These are phyloP conservation scores for Anisodus acutangulus DNA, from an alignment of 257 asterid species.

Conservation along the genomic window DNA sequence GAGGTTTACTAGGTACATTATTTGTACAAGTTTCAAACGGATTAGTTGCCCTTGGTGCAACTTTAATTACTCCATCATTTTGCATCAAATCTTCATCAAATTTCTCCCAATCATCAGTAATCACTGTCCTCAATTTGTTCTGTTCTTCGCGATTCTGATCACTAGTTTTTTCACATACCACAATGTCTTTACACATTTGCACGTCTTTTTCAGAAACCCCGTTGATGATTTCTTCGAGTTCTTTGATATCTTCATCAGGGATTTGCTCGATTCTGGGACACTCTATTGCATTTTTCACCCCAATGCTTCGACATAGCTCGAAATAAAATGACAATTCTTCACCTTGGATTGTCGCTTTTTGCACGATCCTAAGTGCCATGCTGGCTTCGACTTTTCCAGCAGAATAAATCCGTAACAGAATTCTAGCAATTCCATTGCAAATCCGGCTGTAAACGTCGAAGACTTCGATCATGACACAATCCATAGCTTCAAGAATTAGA, in stretches of 20 bases:
- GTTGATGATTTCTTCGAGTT: conserved; percentile 62
- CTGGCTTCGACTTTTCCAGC: conserved; percentile 59
- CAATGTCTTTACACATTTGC: conserved; percentile 31
- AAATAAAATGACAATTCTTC: conserved; percentile 62
- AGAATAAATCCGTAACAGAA: conserved; percentile 53
- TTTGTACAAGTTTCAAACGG: conserved; percentile 29
- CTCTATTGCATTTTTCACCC: conserved; percentile 58
- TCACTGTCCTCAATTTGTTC: conserved; percentile 32
- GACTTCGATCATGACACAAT: conserved; percentile 60
- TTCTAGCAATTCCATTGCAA: conserved; percentile 64
- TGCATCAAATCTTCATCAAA: conserved; percentile 45
- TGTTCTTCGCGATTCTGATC: background rate
- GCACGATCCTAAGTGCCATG: conserved; percentile 57
- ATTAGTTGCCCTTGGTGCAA: background rate
- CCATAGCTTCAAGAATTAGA: conserved; percentile 69
- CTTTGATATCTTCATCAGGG: conserved; percentile 63
- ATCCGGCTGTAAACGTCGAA: conserved; percentile 67
- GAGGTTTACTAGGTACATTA: conserved; percentile 9
- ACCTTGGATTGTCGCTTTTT: conserved; percentile 61
- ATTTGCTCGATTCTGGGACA: conserved; percentile 56
- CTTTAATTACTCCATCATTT: background rate
- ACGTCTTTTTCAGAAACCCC: conserved; percentile 34
- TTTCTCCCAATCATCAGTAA: conserved; percentile 47
- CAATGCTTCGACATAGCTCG: conserved; percentile 63
- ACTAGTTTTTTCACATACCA: conserved; percentile 23